Conservation (phyloP, 2,329 filamentous ascomycete genomes). For the Penicillium capsulatum region DNA sequence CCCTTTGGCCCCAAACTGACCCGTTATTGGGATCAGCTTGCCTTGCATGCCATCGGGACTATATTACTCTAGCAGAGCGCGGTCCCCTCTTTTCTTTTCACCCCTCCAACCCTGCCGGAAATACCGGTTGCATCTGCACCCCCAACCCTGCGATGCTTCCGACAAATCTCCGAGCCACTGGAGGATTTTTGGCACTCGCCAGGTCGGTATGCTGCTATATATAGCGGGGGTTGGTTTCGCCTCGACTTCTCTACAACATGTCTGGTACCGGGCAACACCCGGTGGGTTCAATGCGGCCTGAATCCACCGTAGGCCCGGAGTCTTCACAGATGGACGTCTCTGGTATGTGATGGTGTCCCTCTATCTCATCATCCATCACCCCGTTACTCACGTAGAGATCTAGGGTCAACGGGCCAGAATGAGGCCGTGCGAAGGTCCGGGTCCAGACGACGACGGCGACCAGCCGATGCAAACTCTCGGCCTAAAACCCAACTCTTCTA, state of each 20-base stretch:
- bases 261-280: slow-evolving; percentile 12
- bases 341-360: slow-evolving; percentile 3
- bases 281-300: slow-evolving; percentile 9
- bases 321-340: slow-evolving; percentile 8
- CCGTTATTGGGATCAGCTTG: no score
- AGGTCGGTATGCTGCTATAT: slow-evolving; percentile 18
- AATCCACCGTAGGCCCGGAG: slow-evolving; percentile 3
- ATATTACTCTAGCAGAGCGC: background rate
- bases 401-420: slow-evolving; percentile 15
- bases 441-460: slow-evolving; percentile 27
- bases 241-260: slow-evolving; percentile 14
- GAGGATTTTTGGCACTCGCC: slow-evolving; percentile 21
- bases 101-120: slow-evolving; percentile 9
- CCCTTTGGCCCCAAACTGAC: no score
- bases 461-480: slow-evolving; percentile 20
- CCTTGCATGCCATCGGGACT: no score
- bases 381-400: slow-evolving; percentile 5
- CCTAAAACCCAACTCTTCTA: slow-evolving; percentile 36
- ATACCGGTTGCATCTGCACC: slow-evolving; percentile 4
- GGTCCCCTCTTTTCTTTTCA: background rate
- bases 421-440: slow-evolving; percentile 16
- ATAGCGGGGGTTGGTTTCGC: slow-evolving; percentile 8
- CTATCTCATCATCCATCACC: background rate
- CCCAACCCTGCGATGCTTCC: slow-evolving; percentile 21
- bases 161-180: slow-evolving; percentile 15